A percentile compares a stretch with the other conserved stretches of the same genome.
Conservation (phyloP, 2,329 filamentous ascomycete genomes). For the Colletotrichum theobromicola region DNA sequence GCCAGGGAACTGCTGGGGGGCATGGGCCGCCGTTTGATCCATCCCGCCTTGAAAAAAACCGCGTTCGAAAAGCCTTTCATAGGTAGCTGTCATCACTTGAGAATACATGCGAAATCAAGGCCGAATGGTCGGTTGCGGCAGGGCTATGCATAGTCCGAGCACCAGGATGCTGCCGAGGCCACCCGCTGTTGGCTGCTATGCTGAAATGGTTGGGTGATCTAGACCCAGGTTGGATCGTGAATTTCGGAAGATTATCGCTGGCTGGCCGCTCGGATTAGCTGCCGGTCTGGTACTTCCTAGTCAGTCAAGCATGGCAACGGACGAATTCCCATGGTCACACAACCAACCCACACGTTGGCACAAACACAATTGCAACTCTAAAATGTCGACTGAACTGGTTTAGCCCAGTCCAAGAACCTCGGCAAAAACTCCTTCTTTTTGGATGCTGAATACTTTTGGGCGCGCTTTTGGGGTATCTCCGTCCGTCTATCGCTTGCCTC, state of each 20-base stretch:
- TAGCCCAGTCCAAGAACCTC: background rate
- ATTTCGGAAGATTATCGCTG: background rate
- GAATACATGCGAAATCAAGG: background rate
- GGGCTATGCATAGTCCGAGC: background rate
- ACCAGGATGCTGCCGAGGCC: background rate
- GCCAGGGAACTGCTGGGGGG: background rate
- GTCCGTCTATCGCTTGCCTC: slow-evolving; percentile 43
- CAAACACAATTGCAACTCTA: background rate
- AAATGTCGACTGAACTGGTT: background rate
- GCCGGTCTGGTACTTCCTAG: background rate
- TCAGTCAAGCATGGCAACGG: background rate
- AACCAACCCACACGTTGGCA: background rate
- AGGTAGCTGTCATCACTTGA: background rate
- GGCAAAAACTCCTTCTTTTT: background rate
- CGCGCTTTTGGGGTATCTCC: background rate
- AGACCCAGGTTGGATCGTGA: background rate
- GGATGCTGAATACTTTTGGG: background rate
- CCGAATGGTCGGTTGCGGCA: background rate
- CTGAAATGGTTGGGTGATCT: background rate
- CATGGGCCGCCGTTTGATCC: background rate
- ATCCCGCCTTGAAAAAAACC: background rate
- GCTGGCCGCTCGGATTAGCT: background rate
- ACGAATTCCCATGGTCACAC: background rate
- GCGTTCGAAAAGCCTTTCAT: background rate
- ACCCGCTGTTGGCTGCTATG: background rate